Evolutionary conservation across 1,284 basidiomycete genomes (phyloP), one percentile per base, ranked within the genome.

Genomic region (Sporisorium iseilematis-ciliati): DNA sequence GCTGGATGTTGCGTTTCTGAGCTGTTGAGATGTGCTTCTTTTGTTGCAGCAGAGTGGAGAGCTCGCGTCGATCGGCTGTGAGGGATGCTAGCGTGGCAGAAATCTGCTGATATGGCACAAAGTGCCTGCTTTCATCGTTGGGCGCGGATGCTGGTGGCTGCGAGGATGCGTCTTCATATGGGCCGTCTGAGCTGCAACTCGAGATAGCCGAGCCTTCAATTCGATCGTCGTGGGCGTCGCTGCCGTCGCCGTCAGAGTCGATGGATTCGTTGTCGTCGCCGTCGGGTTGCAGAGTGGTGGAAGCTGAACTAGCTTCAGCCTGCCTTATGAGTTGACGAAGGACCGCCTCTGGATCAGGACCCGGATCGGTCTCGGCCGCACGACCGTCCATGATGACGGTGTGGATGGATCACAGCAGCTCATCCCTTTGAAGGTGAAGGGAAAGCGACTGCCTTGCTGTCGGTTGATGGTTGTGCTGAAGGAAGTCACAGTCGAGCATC

Each of bases 251-350:
- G 29, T 42, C 26, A 40, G 38, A 42, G 18, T n/a, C 14, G 26
- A 31, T 33, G 4, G 35, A 40, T 29, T 40, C 56, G 31, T 59
- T n/a, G 41, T 46, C 49, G n/a, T 38, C 35, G 31, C 12, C 12
- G 16, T 38, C 35, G 16, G 38, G 11, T 21, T 20, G 54, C 18
- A 16, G 48, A 18, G n/a, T 20, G 21, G 31, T 18, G 10, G 41
- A 35, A 40, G 29, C 16, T 16, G 61, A 38, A 20, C 48, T 46
- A 26, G 58, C 63, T 41, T 71, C 29, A 10, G 68, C 68, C 31
- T 71, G 68, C 58, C 55, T 60, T 43, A 71, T 61, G 40, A 71
- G 68, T 49, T 65, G 54, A 25, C 43, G 68, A 10, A 71, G 55
- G 7, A 71, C 63, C 14, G 31, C 41, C 3, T 71, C 58, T 7